Evolutionary conservation across 2,329 filamentous ascomycete species (phyloP), one percentile per base, ranked within the genome.

Genomic region (Sclerotinia borealis): DNA sequence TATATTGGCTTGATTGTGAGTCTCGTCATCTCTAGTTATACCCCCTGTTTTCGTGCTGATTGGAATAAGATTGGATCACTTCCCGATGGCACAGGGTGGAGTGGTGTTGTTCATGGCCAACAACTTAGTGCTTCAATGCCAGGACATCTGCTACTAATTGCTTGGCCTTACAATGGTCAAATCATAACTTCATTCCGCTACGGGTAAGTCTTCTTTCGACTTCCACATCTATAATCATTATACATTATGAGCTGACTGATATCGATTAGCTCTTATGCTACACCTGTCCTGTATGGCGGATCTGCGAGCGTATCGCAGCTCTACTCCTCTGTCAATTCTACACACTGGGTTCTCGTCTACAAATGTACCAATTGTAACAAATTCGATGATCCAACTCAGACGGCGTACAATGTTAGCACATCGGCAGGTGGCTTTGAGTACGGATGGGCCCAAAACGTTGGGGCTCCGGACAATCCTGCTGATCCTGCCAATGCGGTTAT

Each of bases 331-430:
- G 77, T 88, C 63, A 87, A 82, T 68, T 77, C 79, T 19, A 84
- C 82, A 31, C 77, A 82, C 67, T 90, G 84, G 73, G 82, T 82
- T 51, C 72, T 89, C 54, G 80, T 88, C n/a, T 90, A 88, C 76
- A 80, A 84, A 52, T 90, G 87, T 74, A 74, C 85, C 67, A 79
- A 79, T 67, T 86, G 83, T 72, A 76, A 84, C 27, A 69, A 77
- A 1, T 86, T 83, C 80, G 75, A 81, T 67, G 77, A 84, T 47
- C 76, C 79, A 31, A 80, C 80, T 4, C 75, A 76, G 41, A 75
- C 74, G 1, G 77, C 77, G 0, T 66, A 67, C 31, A 76, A 75
- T 3, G 76, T 77, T 2, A 76, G 77, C 4, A 85, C 83, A 15
- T 80, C 75, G 51, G 69, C 67, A 2, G 79, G 79, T 1, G 68